Percentiles rank a stretch among this genome's conserved stretches.
Conservation (phyloP, 148 eudicot species). For the Oxyria digyna region DNA sequence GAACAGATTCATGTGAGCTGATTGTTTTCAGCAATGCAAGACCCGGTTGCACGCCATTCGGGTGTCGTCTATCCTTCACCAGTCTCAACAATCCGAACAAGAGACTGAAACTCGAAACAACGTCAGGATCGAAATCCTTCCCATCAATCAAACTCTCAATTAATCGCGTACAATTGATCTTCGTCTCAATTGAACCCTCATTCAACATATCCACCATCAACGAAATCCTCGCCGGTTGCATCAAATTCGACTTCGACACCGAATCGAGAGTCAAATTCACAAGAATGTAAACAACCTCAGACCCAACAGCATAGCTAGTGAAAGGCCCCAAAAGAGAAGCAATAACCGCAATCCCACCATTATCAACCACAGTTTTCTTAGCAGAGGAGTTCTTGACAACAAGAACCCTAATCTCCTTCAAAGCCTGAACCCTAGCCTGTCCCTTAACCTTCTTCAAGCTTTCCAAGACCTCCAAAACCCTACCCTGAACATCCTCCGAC, state of each 20-base stretch:
- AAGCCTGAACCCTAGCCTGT: constrained; percentile 47
- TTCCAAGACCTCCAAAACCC: constrained; percentile 63
- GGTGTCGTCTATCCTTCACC: constrained; percentile 57
- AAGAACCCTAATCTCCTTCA: constrained; percentile 50
- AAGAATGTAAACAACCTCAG: constrained; percentile 59
- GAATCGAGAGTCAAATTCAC: constrained; percentile 47
- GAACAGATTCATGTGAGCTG: constrained; percentile 36
- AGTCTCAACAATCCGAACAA: constrained; percentile 73
- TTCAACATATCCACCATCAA: constrained; percentile 78
- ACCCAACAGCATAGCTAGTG: constrained; percentile 78
- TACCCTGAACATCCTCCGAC: constrained; percentile 78
- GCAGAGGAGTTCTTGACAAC: constrained; percentile 42
- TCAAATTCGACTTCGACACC: constrained; percentile 33
- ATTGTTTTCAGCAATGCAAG: constrained; percentile 48
- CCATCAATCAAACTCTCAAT: constrained; percentile 43
- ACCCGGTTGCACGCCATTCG: constrained; percentile 47
- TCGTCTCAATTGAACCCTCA: constrained; percentile 83
- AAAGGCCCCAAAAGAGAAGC: constrained; percentile 61
- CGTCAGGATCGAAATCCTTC: constrained; percentile 32
- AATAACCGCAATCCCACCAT: constrained; percentile 43
- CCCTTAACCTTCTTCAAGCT: constrained; percentile 69
- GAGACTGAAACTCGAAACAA: constrained; percentile 65
- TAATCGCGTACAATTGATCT: constrained; percentile 54
- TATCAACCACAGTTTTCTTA: constrained; percentile 51
- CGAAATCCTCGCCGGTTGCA: constrained; percentile 62